A percentile compares a stretch with the other conserved stretches of the same genome.
These are phyloP conservation scores for Skeletonema grethae DNA, from an alignment of 108 stramenopile genomes.

Conservation along the genomic window DNA sequence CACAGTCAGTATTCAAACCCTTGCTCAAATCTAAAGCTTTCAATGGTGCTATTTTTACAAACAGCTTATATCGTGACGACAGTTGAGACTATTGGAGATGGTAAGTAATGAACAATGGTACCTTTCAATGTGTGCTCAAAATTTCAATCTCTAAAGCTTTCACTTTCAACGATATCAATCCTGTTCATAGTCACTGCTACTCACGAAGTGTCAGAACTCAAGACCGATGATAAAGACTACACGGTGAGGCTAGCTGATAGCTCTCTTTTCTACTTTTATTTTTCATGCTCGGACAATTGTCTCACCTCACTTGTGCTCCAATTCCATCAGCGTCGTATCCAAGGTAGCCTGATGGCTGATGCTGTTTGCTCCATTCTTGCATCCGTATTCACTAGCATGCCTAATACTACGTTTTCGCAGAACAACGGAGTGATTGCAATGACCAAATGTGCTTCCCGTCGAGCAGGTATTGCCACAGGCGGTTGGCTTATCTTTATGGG, in stretches of 20 bases:
- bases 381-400: slow-evolving; percentile 51
- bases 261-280: background rate
- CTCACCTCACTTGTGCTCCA: background rate
- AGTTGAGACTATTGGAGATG: slow-evolving; percentile 75
- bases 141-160: too few relatives aligned
- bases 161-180: too few relatives aligned
- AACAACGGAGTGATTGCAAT: slow-evolving; percentile 79
- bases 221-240: slow-evolving; percentile 49
- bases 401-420: slow-evolving; percentile 76
- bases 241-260: slow-evolving; percentile 24
- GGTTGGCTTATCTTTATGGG: slow-evolving; percentile 78
- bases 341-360: slow-evolving; percentile 68
- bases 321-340: slow-evolving; percentile 33
- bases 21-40: background rate
- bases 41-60: background rate
- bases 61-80: slow-evolving; percentile 66
- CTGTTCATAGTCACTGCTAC: slow-evolving; percentile 45
- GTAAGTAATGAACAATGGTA: too few relatives aligned
- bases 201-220: slow-evolving; percentile 58
- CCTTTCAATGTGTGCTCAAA: too few relatives aligned
- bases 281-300: too few relatives aligned
- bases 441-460: slow-evolving; percentile 72
- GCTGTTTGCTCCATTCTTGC: slow-evolving; percentile 52
- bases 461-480: slow-evolving; percentile 59
- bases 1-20: too few relatives aligned